A percentile compares a stretch with the other conserved stretches of the same genome.
Evolutionary conservation across 2,329 filamentous ascomycete genomes (phyloP).

Genomic region (Scedosporium apiospermum): DNA sequence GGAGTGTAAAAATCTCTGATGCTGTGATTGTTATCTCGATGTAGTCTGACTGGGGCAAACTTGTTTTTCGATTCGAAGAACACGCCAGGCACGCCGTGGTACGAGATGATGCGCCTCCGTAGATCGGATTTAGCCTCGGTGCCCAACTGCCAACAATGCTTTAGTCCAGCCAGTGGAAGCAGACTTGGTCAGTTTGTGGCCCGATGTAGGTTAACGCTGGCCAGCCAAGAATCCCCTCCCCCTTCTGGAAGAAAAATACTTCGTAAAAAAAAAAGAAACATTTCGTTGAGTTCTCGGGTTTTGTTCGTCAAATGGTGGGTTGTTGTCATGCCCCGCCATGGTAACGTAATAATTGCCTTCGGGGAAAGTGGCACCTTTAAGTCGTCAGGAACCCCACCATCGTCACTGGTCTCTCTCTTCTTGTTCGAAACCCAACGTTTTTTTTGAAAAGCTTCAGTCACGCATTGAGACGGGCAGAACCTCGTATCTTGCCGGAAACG

Average conservation of each 20-base stretch:
- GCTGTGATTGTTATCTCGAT: background rate
- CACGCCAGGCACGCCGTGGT: background rate
- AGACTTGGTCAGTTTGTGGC: background rate
- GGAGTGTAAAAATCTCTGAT: background rate
- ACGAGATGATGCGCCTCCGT: background rate
- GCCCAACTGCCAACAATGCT: background rate
- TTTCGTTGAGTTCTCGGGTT: background rate
- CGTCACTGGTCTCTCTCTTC: background rate
- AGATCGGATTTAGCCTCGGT: background rate
- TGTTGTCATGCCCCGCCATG: conserved; percentile 7
- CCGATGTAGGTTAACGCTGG: no score
- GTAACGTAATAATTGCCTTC: conserved; percentile 6
- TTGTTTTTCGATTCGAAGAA: background rate
- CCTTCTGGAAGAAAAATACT: no score
- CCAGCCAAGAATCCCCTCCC: no score
- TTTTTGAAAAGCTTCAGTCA: background rate
- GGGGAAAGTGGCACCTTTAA: background rate
- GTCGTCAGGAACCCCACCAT: conserved; percentile 3
- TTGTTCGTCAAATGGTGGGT: background rate
- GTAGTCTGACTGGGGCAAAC: background rate
- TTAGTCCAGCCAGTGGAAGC: background rate
- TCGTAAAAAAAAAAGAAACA: no score
- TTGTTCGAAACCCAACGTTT: background rate
- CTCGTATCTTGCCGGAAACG: background rate
- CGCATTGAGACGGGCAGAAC: background rate